These are phyloP conservation scores for Penicillium goetzii DNA, from an alignment of 495 filamentous ascomycete genomes.

Conservation along the genomic window DNA sequence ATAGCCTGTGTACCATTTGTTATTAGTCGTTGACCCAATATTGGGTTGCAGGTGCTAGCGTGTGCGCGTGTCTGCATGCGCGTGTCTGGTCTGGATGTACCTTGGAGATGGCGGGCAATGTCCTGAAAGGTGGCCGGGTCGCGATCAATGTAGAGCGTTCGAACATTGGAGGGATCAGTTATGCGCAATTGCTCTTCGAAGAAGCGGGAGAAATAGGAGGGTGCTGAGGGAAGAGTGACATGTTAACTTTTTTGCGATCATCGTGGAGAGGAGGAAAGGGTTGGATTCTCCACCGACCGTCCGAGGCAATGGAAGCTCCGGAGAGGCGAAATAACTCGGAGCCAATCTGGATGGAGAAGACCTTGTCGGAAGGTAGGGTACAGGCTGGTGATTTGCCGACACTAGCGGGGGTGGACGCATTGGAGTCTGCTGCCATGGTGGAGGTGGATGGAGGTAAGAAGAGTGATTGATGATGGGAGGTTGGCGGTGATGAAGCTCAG, in stretches of 20 bases:
- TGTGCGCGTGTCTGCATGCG: not conserved
- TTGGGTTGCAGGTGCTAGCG: not conserved
- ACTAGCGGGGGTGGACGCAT: not conserved
- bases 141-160: constrained; percentile 92
- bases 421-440: constrained; percentile 10
- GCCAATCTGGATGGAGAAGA: constrained; percentile 95
- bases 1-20: constrained; percentile 59
- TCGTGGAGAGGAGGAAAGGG: not conserved
- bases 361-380: constrained; percentile 61
- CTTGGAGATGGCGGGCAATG: constrained; percentile 90
- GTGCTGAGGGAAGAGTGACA: constrained; percentile 59
- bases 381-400: constrained; percentile 16
- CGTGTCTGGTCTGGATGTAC: constrained; percentile 32
- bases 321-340: constrained; percentile 89
- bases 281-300: constrained; percentile 67
- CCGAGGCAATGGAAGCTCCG: constrained; percentile 91
- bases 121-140: constrained; percentile 89
- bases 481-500: constrained; percentile 1
- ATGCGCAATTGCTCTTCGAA: constrained; percentile 82
- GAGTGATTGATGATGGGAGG: not conserved
- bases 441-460: not conserved
- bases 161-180: constrained; percentile 56
- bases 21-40: constrained; percentile 14
- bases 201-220: constrained; percentile 96
- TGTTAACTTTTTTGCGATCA: constrained; percentile 3